Conservation (phyloP, 805 yeast genomes). For the Candida nonsorbophila region DNA sequence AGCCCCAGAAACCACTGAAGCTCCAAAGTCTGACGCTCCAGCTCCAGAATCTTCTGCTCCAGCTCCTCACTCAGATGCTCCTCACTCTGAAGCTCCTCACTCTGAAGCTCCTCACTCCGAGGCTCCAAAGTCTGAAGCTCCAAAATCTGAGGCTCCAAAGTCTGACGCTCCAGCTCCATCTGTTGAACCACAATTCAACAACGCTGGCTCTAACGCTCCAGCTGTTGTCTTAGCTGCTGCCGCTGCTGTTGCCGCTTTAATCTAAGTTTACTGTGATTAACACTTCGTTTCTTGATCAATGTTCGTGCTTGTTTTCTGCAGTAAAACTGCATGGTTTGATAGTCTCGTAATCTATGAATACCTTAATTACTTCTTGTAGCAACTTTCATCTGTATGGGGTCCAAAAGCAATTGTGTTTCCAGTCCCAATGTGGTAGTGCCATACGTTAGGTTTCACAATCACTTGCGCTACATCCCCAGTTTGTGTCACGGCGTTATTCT, state of each 20-base stretch:
- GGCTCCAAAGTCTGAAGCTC: slow-evolving; percentile 2
- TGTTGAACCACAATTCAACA: slow-evolving; percentile 5
- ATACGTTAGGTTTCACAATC: too few relatives aligned
- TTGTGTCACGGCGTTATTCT: too few relatives aligned
- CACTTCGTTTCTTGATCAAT: too few relatives aligned
- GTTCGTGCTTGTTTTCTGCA: neutral
- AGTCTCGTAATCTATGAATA: neutral
- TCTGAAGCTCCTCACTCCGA: slow-evolving; percentile 3
- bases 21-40: slow-evolving; percentile 1
- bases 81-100: slow-evolving; percentile 1
- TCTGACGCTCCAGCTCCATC: slow-evolving; percentile 6
- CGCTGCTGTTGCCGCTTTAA: slow-evolving; percentile 10
- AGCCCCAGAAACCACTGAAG: slow-evolving; percentile 3
- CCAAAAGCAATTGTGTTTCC: too few relatives aligned
- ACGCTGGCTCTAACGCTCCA: slow-evolving; percentile 5
- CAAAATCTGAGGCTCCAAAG: slow-evolving; percentile 2
- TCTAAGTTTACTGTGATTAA: too few relatives aligned
- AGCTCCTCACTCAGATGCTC: slow-evolving; percentile 2
- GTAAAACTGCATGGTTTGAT: too few relatives aligned
- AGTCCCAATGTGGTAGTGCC: too few relatives aligned
- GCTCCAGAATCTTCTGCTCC: slow-evolving; percentile 1
- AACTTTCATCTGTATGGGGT: too few relatives aligned
- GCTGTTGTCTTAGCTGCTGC: slow-evolving; percentile 7
- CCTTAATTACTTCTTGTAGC: too few relatives aligned
- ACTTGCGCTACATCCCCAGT: too few relatives aligned